phyloP scores from a whole-genome alignment of 108 stramenopile species.

The Phaeodactylum tricornutum region DNA sequence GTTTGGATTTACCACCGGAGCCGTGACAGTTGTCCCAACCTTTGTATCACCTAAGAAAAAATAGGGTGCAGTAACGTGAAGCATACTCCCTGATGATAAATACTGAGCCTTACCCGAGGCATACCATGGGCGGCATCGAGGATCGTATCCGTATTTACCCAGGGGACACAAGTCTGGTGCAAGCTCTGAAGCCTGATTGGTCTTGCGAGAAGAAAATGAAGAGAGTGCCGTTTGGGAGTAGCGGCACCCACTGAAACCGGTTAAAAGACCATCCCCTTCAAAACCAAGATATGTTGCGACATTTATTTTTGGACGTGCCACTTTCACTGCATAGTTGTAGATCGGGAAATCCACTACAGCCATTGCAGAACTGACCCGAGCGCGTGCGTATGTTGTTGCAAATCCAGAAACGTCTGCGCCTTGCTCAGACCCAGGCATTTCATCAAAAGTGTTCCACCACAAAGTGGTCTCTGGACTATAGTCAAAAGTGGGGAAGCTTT shows the following conservation, averaged over 20 bases:
- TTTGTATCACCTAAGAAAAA: constrained; percentile 3
- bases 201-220: constrained; percentile 19
- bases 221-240: constrained; percentile 13
- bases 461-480: constrained; percentile 26
- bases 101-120: neutral
- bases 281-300: constrained; percentile 7
- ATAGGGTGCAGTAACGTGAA: constrained; percentile 19
- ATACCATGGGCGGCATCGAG: constrained; percentile 37
- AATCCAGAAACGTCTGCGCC: constrained; percentile 21
- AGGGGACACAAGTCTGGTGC: constrained; percentile 37
- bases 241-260: constrained; percentile 36
- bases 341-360: constrained; percentile 27
- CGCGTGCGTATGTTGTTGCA: constrained; percentile 35
- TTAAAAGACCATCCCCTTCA: constrained; percentile 39
- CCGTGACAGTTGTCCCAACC: constrained; percentile 5
- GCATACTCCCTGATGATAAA: neutral
- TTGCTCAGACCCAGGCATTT: constrained; percentile 22
- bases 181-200: constrained; percentile 29
- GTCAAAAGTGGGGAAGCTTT: constrained; percentile 14
- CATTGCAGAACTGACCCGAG: constrained; percentile 27
- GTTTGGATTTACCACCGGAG: constrained; percentile 4
- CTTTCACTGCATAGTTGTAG: constrained; percentile 39
- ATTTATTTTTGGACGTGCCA: too few relatives aligned
- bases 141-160: constrained; percentile 48
- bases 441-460: constrained; percentile 26